Percentiles rank a stretch among this genome's conserved stretches.
phyloP scores from a whole-genome alignment of 2,329 filamentous ascomycete species.

The Phyllosticta citribraziliensis region DNA sequence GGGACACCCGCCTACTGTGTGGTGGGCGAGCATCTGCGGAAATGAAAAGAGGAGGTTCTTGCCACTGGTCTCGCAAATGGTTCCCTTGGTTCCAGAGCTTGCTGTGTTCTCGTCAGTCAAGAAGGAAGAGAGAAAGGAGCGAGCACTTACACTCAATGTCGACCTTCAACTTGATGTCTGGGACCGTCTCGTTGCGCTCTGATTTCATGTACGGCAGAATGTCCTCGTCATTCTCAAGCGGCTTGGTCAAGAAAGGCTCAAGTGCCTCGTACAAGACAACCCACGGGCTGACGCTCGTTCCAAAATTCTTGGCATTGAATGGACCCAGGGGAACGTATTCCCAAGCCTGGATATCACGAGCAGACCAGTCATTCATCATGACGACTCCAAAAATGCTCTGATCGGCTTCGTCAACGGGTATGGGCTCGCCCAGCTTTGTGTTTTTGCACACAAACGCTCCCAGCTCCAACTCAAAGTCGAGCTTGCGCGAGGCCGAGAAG shows the following conservation, averaged over 20 bases:
- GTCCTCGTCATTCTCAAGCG: constrained; percentile 45
- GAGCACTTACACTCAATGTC: constrained; percentile 42
- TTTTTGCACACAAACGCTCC: constrained; percentile 61
- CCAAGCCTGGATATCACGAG: constrained; percentile 73
- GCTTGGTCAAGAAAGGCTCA: constrained; percentile 52
- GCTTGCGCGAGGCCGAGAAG: constrained; percentile 52
- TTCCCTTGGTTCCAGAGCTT: constrained; percentile 42
- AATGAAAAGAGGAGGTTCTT: constrained; percentile 71
- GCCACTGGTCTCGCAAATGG: constrained; percentile 50
- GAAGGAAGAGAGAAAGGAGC: not conserved
- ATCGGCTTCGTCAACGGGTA: constrained; percentile 55
- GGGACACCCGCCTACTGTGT: constrained; percentile 65
- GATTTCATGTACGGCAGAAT: constrained; percentile 57
- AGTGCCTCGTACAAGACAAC: constrained; percentile 68
- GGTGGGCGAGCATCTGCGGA: constrained; percentile 73
- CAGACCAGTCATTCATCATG: constrained; percentile 81
- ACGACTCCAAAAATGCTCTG: constrained; percentile 70
- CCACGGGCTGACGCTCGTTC: constrained; percentile 68
- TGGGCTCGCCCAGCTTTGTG: constrained; percentile 54
- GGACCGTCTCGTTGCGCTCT: constrained; percentile 48
- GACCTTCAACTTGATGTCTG: constrained; percentile 60
- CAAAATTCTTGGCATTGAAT: constrained; percentile 79
- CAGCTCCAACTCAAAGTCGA: constrained; percentile 75
- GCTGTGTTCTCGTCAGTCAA: constrained; percentile 17
- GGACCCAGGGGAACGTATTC: constrained; percentile 76